A percentile compares a stretch with the other conserved stretches of the same genome.
Conservation (phyloP, 2,329 filamentous ascomycete genomes). For the Cordyceps javanica region DNA sequence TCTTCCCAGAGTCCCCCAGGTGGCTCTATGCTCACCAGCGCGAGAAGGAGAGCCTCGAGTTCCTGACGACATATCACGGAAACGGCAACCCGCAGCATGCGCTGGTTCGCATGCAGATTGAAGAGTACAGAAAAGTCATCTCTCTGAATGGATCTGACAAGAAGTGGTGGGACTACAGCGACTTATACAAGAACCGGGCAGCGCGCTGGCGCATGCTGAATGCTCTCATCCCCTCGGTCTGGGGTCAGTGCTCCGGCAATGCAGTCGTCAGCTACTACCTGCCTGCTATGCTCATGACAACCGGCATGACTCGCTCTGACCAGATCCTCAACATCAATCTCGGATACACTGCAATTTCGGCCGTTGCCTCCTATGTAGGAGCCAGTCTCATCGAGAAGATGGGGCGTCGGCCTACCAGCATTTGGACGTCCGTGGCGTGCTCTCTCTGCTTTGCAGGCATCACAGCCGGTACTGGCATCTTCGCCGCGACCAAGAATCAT, state of each 20-base stretch:
- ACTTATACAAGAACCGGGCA: slow-evolving; percentile 27
- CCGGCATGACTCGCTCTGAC: slow-evolving; percentile 35
- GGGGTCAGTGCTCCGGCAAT: slow-evolving; percentile 41
- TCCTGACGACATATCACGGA: slow-evolving; percentile 32
- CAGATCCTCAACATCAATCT: slow-evolving; percentile 42
- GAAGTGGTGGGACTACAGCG: slow-evolving; percentile 35
- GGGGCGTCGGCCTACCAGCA: slow-evolving; percentile 45
- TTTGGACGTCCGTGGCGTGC: slow-evolving; percentile 40
- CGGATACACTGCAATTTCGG: slow-evolving; percentile 41
- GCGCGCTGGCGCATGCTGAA: neutral
- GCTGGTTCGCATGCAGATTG: slow-evolving; percentile 33
- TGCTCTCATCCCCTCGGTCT: slow-evolving; percentile 17
- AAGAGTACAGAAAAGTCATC: slow-evolving; percentile 26
- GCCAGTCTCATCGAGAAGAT: slow-evolving; percentile 42
- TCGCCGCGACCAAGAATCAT: slow-evolving; percentile 13
- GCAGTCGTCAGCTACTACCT: slow-evolving; percentile 44
- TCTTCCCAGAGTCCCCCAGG: slow-evolving; percentile 38
- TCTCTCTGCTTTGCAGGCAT: slow-evolving; percentile 34
- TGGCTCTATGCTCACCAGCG: slow-evolving; percentile 34
- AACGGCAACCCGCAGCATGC: slow-evolving; percentile 32
- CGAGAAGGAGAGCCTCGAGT: slow-evolving; percentile 29
- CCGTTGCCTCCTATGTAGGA: slow-evolving; percentile 41
- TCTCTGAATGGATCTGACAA: slow-evolving; percentile 32
- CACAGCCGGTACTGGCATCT: slow-evolving; percentile 41
- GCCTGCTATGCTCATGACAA: slow-evolving; percentile 41